phyloP scores from a whole-genome alignment of 2,329 filamentous ascomycete genomes.

The Alternaria alternata region DNA sequence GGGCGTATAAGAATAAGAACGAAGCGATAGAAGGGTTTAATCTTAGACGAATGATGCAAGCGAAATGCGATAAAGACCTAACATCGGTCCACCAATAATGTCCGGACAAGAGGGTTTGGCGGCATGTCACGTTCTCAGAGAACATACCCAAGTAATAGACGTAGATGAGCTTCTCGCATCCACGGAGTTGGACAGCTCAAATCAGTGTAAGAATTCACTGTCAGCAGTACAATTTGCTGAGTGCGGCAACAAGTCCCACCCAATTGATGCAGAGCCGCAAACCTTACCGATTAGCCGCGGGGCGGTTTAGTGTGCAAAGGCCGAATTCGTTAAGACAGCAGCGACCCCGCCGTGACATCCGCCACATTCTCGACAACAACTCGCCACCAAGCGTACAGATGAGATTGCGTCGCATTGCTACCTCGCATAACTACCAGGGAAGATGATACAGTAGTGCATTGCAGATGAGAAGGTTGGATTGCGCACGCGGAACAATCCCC shows the following conservation, averaged over 20 bases:
- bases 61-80: not conserved
- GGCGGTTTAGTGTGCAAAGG: slow-evolving; percentile 15
- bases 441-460: not conserved
- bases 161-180: not conserved
- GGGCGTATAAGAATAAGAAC: not conserved
- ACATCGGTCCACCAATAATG: not conserved
- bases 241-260: not conserved
- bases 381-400: not conserved
- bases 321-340: slow-evolving; percentile 11
- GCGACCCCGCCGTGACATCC: slow-evolving; percentile 19
- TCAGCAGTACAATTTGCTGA: not conserved
- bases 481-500: not conserved
- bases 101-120: not conserved
- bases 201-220: not conserved
- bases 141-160: not conserved
- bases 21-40: not conserved
- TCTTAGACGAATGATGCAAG: not conserved
- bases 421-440: not conserved
- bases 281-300: slow-evolving; percentile 30
- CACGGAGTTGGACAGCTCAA: not conserved
- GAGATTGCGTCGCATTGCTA: not conserved
- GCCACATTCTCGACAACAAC: slow-evolving; percentile 22
- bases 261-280: slow-evolving; percentile 5
- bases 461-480: not conserved
- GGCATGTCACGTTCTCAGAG: not conserved